Evolutionary conservation across 2,329 filamentous ascomycete species (phyloP).

Genomic region (Epichloe brachyelytri): DNA sequence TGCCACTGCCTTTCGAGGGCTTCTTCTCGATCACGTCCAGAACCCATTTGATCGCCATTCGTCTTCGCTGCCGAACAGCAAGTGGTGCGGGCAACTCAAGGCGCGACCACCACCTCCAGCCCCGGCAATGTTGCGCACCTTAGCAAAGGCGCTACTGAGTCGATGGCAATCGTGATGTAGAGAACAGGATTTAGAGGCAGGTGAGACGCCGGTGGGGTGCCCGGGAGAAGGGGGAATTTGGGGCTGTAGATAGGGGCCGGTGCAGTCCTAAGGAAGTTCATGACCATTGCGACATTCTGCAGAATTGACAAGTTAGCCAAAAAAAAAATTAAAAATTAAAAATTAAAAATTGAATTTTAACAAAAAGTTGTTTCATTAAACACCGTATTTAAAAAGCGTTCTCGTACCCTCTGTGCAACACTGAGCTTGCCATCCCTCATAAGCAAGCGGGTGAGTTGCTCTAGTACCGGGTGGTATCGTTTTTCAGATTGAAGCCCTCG

Average conservation of each 20-base stretch:
- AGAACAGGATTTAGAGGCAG: conserved; percentile 81
- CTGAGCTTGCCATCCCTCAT: conserved; percentile 89
- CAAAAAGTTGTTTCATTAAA: background rate
- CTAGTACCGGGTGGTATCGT: conserved; percentile 73
- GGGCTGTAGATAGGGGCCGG: conserved; percentile 66
- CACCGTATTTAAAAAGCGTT: background rate
- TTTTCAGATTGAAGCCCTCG: conserved; percentile 53
- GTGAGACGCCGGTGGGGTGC: conserved; percentile 60
- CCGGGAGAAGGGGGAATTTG: conserved; percentile 58
- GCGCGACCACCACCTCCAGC: conserved; percentile 75
- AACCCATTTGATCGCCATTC: conserved; percentile 79
- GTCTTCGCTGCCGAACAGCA: conserved; percentile 58
- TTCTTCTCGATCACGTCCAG: conserved; percentile 71
- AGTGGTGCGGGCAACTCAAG: conserved; percentile 72
- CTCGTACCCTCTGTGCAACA: conserved; percentile 66
- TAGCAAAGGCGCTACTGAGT: conserved; percentile 83
- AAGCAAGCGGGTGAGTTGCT: conserved; percentile 78
- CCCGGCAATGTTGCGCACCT: conserved; percentile 62
- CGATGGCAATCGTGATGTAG: conserved; percentile 82
- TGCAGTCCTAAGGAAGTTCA: conserved; percentile 74
- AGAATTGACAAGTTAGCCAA: conserved; percentile 1
- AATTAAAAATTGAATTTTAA: background rate
- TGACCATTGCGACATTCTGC: conserved; percentile 73
- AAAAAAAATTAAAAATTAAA: background rate
- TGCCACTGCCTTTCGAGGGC: conserved; percentile 57